Evolutionary conservation across 352 stramenopile genomes (phyloP).

Genomic region (Phytophthora europaea): DNA sequence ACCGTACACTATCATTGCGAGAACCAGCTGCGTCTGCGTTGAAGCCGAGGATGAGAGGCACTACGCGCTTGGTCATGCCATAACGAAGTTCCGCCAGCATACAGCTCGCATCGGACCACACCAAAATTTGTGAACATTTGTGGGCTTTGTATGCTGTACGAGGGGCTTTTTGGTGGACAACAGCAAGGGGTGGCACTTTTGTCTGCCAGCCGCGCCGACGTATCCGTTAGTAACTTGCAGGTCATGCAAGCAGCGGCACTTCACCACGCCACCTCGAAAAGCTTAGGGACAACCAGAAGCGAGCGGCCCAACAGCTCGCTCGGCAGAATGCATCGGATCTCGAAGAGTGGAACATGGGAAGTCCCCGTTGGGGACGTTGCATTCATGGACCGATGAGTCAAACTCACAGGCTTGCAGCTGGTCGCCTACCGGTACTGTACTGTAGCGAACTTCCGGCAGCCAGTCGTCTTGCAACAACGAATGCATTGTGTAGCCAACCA

Average conservation of each 20-base stretch:
- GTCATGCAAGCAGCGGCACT: neutral
- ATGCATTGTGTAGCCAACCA: neutral
- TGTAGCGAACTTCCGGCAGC: neutral
- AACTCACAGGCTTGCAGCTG: constrained; percentile 8
- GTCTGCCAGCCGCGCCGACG: constrained; percentile 27
- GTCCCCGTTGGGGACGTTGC: neutral
- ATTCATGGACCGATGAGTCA: constrained; percentile 11
- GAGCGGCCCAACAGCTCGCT: constrained; percentile 26
- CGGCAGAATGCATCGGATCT: constrained; percentile 30
- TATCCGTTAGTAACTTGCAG: constrained; percentile 38
- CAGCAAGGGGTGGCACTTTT: constrained; percentile 23
- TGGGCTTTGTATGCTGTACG: constrained; percentile 4
- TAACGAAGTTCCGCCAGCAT: constrained; percentile 11
- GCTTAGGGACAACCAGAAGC: constrained; percentile 5
- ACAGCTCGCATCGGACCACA: neutral
- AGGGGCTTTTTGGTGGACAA: constrained; percentile 23
- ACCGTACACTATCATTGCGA: constrained; percentile 11
- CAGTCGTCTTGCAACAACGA: neutral
- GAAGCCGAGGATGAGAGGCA: constrained; percentile 30
- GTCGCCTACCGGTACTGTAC: too few species aligned
- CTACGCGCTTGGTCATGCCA: constrained; percentile 6
- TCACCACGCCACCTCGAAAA: neutral
- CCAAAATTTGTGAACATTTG: constrained; percentile 35
- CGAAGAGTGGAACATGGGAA: constrained; percentile 22
- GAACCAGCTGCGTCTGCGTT: constrained; percentile 26